Percentiles rank a stretch among this genome's conserved stretches.
phyloP scores from a whole-genome alignment of 495 filamentous ascomycete species.

The Glarea lozoyensis region DNA sequence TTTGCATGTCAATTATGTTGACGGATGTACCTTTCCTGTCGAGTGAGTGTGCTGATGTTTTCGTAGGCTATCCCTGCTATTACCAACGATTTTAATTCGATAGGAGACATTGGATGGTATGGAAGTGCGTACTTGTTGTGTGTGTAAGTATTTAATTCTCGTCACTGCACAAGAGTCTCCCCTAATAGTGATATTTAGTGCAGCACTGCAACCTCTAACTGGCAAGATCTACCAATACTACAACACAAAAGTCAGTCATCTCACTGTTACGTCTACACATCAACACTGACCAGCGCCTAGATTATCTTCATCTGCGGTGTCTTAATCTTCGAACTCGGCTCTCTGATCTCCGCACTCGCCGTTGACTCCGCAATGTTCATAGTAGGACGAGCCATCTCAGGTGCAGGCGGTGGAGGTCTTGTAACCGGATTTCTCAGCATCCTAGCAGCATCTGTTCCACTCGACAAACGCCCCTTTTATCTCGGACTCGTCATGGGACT shows the following conservation, averaged over 20 bases:
- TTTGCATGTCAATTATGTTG: not conserved
- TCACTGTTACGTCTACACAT: not conserved
- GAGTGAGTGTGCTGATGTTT: no score
- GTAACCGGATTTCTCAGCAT: conserved; percentile 45
- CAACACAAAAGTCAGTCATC: conserved; percentile 24
- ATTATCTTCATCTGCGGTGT: conserved; percentile 13
- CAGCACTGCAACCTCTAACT: conserved; percentile 32
- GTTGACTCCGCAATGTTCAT: conserved; percentile 41
- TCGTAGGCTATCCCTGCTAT: conserved; percentile 31
- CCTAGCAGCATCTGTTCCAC: conserved; percentile 33
- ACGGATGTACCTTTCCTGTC: not conserved
- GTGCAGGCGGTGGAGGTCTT: conserved; percentile 38
- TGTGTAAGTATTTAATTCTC: conserved; percentile 18
- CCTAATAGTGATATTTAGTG: conserved; percentile 16
- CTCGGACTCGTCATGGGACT: conserved; percentile 11
- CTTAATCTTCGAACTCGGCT: conserved; percentile 41
- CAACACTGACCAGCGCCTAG: not conserved
- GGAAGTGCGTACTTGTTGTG: conserved; percentile 35
- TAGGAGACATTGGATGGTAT: conserved; percentile 45
- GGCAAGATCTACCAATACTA: conserved; percentile 39
- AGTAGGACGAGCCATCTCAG: conserved; percentile 43
- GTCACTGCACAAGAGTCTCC: conserved; percentile 3
- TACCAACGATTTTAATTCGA: conserved; percentile 32
- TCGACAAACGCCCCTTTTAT: conserved; percentile 22
- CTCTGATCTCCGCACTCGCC: conserved; percentile 42